Base-by-base conservation (phyloP, 2,329 filamentous ascomycete species). In the Penicillium sp. region DNA sequence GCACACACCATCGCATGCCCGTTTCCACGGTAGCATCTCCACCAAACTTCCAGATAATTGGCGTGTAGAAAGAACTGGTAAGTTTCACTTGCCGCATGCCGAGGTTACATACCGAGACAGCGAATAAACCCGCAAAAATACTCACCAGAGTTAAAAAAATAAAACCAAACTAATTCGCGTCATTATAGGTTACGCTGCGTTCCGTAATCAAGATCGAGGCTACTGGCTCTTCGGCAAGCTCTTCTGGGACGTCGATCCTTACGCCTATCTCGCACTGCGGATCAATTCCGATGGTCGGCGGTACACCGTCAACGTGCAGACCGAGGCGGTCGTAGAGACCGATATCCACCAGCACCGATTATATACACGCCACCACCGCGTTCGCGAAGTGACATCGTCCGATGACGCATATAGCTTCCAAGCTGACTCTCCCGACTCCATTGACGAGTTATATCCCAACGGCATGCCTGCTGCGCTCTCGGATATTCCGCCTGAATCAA, bases 271-370 rank as follows among this genome's bases (percentile, higher is more conserved):
- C 9, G 92, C 89, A 0, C 72, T 99, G 64, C 86, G 91, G 12
- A 79, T 99, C 61, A 93, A 90, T 69, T 92, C 88, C 3, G 93
- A 97, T 66, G 91, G 90, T 13, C 80, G 93, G 51, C 87, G 88
- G 62, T 99, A 97, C 75, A 89, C 95, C 50, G 83, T 99, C 63
- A 99, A 99, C 70, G 76, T 99, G 13, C 93, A 97, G 75, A 95
- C 91, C 3, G 92, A 99, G 66, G 88, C 88, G 1, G 85, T 99
- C 47, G 88, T 95, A 40, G 88, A 89, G 10, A 92, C 90, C n/a
- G 93, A 99, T 68, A 78, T 99, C 55, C 93, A 97, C 70, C 93
- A 99, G 69, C 93, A 99, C 70, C 79, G 93, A 41, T 73, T 99
- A 4, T 95, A 76, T 58, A 75, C 73, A 13, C 68, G 66, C 41